phyloP scores from a whole-genome alignment of 345 rosid genomes.

The Turnera subulata region DNA sequence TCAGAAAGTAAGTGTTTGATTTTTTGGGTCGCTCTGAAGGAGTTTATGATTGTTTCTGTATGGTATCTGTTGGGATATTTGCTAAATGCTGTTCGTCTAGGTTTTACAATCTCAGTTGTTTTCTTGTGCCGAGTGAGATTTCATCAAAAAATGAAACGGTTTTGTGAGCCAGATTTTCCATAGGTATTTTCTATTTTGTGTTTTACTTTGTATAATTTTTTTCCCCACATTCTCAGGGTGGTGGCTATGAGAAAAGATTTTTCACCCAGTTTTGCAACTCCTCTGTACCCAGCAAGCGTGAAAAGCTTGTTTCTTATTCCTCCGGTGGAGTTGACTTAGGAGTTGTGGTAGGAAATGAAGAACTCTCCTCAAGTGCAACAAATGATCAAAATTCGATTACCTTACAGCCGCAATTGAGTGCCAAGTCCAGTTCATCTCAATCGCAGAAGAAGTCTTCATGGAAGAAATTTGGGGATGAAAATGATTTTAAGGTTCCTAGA shows the following conservation, averaged over 20 bases:
- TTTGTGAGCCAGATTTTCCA: no score
- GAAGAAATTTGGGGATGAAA: constrained; percentile 32
- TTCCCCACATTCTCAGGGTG: constrained; percentile 36
- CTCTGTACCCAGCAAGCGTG: constrained; percentile 36
- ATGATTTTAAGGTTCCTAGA: constrained; percentile 31
- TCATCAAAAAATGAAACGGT: no score
- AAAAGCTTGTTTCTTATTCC: constrained; percentile 33
- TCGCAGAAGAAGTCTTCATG: constrained; percentile 22
- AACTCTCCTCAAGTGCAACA: constrained; percentile 14
- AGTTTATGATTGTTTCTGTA: not conserved
- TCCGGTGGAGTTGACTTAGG: constrained; percentile 20
- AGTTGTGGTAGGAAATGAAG: constrained; percentile 9
- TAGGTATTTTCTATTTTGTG: not conserved
- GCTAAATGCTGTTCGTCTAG: no score
- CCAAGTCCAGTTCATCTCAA: constrained; percentile 29
- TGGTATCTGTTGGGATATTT: no score
- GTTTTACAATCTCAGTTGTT: no score
- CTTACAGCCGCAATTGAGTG: constrained; percentile 22
- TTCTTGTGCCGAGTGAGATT: no score
- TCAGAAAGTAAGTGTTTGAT: not conserved
- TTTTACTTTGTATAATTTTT: constrained; percentile 5
- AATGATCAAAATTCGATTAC: constrained; percentile 24
- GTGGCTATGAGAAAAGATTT: constrained; percentile 37
- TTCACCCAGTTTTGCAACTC: constrained; percentile 30
- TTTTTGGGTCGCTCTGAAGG: not conserved